Evolutionary conservation across 2,329 filamentous ascomycete species (phyloP).

Genomic region (Coccinonectria pachysandricola): DNA sequence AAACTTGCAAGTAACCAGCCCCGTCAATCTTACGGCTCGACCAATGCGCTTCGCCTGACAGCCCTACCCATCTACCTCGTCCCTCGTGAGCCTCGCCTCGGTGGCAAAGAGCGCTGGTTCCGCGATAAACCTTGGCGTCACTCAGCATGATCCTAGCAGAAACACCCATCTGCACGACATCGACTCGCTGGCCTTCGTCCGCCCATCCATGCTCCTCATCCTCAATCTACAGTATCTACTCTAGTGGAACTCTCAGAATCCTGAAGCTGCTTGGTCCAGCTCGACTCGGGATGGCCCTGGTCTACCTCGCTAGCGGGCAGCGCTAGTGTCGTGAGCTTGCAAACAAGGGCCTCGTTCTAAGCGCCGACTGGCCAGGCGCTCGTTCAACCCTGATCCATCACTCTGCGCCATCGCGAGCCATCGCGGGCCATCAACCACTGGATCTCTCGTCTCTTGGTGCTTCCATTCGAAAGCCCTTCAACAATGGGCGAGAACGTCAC

Average conservation of each 20-base stretch:
- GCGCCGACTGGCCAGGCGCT: constrained; percentile 25
- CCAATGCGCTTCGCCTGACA: constrained; percentile 23
- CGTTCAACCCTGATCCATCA: constrained; percentile 23
- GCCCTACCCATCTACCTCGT: too few relatives aligned
- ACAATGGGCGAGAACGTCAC: constrained; percentile 4
- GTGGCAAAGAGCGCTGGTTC: constrained; percentile 15
- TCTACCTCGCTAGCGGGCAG: constrained; percentile 13
- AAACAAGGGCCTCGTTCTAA: constrained; percentile 16
- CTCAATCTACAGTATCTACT: too few relatives aligned
- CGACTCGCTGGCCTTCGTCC: constrained; percentile 33
- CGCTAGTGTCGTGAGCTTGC: constrained; percentile 14
- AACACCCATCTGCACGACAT: constrained; percentile 26
- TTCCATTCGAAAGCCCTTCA: not conserved
- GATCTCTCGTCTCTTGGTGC: constrained; percentile 7
- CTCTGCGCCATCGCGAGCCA: constrained; percentile 16
- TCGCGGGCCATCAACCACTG: constrained; percentile 15
- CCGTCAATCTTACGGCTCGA: constrained; percentile 10
- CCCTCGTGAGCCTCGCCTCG: too few relatives aligned
- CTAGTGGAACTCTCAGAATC: too few relatives aligned
- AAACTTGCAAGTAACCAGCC: constrained; percentile 9
- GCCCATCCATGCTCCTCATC: constrained; percentile 19
- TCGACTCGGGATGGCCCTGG: not conserved
- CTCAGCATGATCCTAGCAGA: constrained; percentile 2
- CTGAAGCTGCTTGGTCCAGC: too few relatives aligned
- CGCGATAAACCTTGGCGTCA: constrained; percentile 1